These are phyloP conservation scores for Tetrapisispora iriomotensis DNA, from an alignment of 805 yeast genomes.

Conservation along the genomic window DNA sequence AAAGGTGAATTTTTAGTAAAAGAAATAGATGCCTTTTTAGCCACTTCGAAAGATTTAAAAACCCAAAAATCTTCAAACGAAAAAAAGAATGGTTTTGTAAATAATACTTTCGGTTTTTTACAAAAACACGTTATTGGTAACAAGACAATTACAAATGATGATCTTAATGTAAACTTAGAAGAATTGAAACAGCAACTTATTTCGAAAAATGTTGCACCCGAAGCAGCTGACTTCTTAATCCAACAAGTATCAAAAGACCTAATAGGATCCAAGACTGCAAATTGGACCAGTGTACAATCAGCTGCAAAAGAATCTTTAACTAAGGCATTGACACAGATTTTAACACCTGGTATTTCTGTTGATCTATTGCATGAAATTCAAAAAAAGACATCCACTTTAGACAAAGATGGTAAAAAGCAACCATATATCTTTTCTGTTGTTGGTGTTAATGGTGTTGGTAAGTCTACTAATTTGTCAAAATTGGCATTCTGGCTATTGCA, in stretches of 20 bases:
- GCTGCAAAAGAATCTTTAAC: constrained; percentile 60
- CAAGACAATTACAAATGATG: constrained; percentile 50
- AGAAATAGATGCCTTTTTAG: constrained; percentile 41
- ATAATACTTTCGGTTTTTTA: constrained; percentile 45
- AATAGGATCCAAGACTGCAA: constrained; percentile 60
- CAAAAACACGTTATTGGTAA: constrained; percentile 55
- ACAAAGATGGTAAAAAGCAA: constrained; percentile 26
- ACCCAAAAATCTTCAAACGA: constrained; percentile 35
- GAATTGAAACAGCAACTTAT: constrained; percentile 69
- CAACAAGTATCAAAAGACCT: constrained; percentile 60
- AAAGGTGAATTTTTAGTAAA: constrained; percentile 56
- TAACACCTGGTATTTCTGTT: constrained; percentile 87
- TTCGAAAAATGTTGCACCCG: constrained; percentile 83
- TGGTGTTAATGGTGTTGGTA: constrained; percentile 97
- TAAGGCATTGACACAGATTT: constrained; percentile 57
- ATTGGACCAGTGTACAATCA: constrained; percentile 61
- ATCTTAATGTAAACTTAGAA: constrained; percentile 53
- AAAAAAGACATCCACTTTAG: constrained; percentile 23
- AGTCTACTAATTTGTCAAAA: constrained; percentile 89
- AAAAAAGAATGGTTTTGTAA: constrained; percentile 22
- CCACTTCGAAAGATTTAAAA: constrained; percentile 8
- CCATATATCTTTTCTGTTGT: constrained; percentile 96
- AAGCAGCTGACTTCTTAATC: constrained; percentile 67
- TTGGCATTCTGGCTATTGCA: constrained; percentile 92
- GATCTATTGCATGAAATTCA: constrained; percentile 79